phyloP scores from a whole-genome alignment of 2,329 filamentous ascomycete genomes.

The Monosporascus sp. region DNA sequence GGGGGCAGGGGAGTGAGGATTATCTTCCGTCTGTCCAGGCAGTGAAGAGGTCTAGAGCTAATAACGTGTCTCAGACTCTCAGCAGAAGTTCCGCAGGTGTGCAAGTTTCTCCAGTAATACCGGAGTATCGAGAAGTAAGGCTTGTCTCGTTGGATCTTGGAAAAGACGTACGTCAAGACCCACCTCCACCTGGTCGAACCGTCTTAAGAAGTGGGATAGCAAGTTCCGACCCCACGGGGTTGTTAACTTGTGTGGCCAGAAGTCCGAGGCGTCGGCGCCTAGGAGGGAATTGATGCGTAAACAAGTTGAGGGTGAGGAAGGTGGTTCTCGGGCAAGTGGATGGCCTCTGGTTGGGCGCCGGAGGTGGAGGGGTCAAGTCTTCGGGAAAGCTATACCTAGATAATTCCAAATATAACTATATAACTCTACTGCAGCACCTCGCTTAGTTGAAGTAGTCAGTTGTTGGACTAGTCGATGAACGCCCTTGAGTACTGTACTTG shows the following conservation, averaged over 20 bases:
- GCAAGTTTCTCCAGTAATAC: background rate
- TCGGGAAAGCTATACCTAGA: background rate
- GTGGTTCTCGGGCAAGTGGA: conserved; percentile 26
- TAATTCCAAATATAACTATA: background rate
- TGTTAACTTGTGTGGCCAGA: background rate
- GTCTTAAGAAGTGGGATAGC: background rate
- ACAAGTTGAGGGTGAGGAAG: background rate
- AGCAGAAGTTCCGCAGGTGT: background rate
- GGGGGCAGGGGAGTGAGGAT: background rate
- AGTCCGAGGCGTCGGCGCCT: conserved; percentile 8
- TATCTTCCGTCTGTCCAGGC: background rate
- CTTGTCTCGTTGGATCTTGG: background rate
- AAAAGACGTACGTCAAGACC: background rate
- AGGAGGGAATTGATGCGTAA: background rate
- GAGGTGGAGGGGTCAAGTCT: background rate
- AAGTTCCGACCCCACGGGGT: background rate
- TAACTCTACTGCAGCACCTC: background rate
- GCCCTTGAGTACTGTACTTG: too few relatives aligned
- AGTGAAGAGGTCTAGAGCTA: background rate
- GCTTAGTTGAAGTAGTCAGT: background rate
- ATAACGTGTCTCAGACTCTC: background rate
- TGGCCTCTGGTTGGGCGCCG: conserved; percentile 23
- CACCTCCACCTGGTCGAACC: background rate
- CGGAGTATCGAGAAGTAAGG: background rate
- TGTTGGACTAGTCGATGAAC: too few relatives aligned